Conservation (phyloP, 257 asterid genomes). For the Sherardia arvensis region DNA sequence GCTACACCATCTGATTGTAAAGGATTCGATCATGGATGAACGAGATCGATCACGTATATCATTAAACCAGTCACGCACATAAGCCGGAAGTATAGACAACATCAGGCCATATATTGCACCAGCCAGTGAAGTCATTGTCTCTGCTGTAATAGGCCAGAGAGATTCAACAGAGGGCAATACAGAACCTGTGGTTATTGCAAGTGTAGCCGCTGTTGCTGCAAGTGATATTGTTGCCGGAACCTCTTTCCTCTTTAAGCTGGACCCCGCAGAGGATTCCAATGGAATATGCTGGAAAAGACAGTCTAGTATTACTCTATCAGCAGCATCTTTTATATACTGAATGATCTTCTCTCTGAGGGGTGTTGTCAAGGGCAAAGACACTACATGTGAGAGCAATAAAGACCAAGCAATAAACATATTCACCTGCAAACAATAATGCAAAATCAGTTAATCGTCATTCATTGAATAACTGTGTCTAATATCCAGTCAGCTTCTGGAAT, state of each 20-base stretch:
- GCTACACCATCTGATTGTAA: conserved; percentile 94
- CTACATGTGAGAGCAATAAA: conserved; percentile 67
- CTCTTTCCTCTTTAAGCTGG: conserved; percentile 65
- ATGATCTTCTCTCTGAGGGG: conserved; percentile 63
- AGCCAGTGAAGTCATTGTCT: conserved; percentile 68
- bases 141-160: conserved; percentile 77
- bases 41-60: conserved; percentile 81
- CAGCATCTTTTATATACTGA: conserved; percentile 74
- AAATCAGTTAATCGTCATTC: conserved; percentile 9
- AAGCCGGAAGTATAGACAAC: conserved; percentile 93
- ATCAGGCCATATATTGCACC: conserved; percentile 86
- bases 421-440: conserved; percentile 42
- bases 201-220: conserved; percentile 74
- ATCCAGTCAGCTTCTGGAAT: neutral
- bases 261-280: conserved; percentile 47
- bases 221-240: conserved; percentile 46
- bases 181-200: conserved; percentile 60
- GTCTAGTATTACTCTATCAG: conserved; percentile 60
- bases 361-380: conserved; percentile 77
- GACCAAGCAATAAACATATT: conserved; percentile 75
- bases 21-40: conserved; percentile 76
- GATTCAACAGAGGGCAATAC: conserved; percentile 48
- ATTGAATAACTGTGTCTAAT: neutral
- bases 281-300: conserved; percentile 88
- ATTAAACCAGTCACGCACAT: conserved; percentile 91